Conservation (phyloP, 163 green algal species). For the Prototheca wickerhamii region DNA sequence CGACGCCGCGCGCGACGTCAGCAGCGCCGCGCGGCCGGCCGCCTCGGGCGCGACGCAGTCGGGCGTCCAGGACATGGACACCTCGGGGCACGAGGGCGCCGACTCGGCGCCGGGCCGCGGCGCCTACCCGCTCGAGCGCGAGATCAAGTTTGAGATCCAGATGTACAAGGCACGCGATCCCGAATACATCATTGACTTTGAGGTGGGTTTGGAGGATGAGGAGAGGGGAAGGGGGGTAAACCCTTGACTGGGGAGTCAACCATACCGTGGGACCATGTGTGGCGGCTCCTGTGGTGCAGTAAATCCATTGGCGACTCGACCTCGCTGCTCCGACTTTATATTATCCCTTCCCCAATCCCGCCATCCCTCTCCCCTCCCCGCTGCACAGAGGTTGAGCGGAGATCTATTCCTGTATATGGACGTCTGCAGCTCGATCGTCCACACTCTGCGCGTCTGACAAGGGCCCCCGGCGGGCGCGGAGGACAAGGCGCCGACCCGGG, state of each 20-base stretch:
- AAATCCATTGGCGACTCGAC: not conserved
- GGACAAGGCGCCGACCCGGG: no score
- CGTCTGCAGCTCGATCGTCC: conserved; percentile 52
- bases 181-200: conserved; percentile 89
- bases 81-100: not conserved
- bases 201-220: conserved; percentile 35
- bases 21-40: not conserved
- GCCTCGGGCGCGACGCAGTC: not conserved
- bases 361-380: not conserved
- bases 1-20: not conserved
- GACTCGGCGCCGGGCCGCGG: conserved; percentile 1
- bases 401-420: conserved; percentile 73
- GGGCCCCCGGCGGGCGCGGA: not conserved
- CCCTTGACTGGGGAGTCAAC: no score
- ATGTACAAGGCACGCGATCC: conserved; percentile 90
- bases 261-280: no score
- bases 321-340: not conserved
- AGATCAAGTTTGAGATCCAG: conserved; percentile 84
- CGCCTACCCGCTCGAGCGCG: conserved; percentile 7
- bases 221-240: not conserved
- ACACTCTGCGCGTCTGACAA: conserved; percentile 23
- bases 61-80: conserved; percentile 4
- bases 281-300: no score
- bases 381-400: conserved; percentile 39
- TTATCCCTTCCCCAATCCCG: not conserved